These are phyloP conservation scores for Pseudocercospora ulei DNA, from an alignment of 2,329 filamentous ascomycete species.

Conservation along the genomic window DNA sequence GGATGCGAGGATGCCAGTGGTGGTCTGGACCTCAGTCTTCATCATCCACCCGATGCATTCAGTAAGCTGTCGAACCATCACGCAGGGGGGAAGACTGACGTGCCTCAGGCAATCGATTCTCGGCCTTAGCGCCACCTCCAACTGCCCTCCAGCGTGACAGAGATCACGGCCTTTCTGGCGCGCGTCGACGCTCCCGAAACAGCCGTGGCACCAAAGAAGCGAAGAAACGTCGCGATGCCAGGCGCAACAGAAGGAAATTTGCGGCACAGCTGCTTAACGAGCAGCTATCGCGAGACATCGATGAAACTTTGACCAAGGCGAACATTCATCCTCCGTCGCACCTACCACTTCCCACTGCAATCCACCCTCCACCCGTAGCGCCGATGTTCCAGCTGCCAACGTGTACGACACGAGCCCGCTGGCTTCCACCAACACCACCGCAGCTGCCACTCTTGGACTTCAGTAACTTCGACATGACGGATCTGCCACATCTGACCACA, in stretches of 20 bases:
- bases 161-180: slow-evolving; percentile 12
- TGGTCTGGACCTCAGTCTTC: slow-evolving; percentile 28
- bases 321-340: slow-evolving; percentile 15
- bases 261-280: slow-evolving; percentile 29
- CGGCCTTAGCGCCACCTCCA: slow-evolving; percentile 19
- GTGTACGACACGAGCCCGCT: background rate
- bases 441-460: slow-evolving; percentile 25
- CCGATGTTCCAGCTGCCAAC: slow-evolving; percentile 6
- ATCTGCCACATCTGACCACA: slow-evolving; percentile 19
- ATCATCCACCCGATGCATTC: slow-evolving; percentile 17
- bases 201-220: slow-evolving; percentile 29
- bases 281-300: slow-evolving; percentile 28
- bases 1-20: slow-evolving; percentile 9
- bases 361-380: slow-evolving; percentile 6
- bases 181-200: slow-evolving; percentile 25
- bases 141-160: slow-evolving; percentile 16
- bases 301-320: slow-evolving; percentile 23
- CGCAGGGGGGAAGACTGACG: background rate
- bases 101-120: slow-evolving; percentile 28
- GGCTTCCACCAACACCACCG: slow-evolving; percentile 20
- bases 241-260: slow-evolving; percentile 26
- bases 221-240: slow-evolving; percentile 29
- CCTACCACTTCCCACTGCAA: slow-evolving; percentile 3
- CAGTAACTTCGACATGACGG: slow-evolving; percentile 17
- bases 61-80: background rate